Base-by-base conservation (phyloP, 495 filamentous ascomycete genomes). In the Daldinia bambusicola region DNA sequence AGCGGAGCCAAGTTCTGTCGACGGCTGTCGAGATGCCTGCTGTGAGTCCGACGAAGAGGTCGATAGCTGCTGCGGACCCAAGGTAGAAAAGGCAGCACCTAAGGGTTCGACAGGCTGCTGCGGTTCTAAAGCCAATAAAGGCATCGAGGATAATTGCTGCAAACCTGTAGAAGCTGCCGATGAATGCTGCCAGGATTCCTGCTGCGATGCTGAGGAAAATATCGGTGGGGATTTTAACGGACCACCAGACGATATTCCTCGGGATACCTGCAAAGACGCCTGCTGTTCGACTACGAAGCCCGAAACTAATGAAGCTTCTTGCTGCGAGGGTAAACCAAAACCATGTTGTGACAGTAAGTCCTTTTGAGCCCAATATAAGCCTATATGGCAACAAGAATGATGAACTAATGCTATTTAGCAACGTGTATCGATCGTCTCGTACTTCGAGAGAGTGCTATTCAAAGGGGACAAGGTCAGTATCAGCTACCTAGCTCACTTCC, bases 341-440 rank as follows among this genome's bases (percentile, higher is more conserved):
- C 80, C 80, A 13, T 83, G 80, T 71, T 83, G 81, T 38, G 77
- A 83, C 55, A 52, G 58, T 65, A 67, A 75, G 66, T 79, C 71
- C 38, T 67, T 78, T 40, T 69, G 72, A 36, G 26, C 26, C 72
- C 51, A 14, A 20, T 74, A 6, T 72, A 0, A 8, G 38, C 10
- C 72, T 61, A 2, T 26, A 31, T 4, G 34, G n/a, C 0, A 34
- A 14, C 0, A 18, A 38, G n/a, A n/a, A 20, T 38, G 18, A 38
- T n/a, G 48, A 13, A 31, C 55, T 81, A 79, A 55, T 26, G 2
- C 73, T 78, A 79, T 50, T 77, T 84, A 73, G 63, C 50, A 52
- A 78, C 81, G 31, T 87, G 84, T 64, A 79, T 87, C 51, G 82
- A 84, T 30, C 83, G 81, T 36, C 66, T 87, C 12, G 84, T 83